Evolutionary conservation across 2,329 filamentous ascomycete genomes (phyloP), one percentile per base, ranked within the genome.

Genomic region (Coniochaeta sp.): DNA sequence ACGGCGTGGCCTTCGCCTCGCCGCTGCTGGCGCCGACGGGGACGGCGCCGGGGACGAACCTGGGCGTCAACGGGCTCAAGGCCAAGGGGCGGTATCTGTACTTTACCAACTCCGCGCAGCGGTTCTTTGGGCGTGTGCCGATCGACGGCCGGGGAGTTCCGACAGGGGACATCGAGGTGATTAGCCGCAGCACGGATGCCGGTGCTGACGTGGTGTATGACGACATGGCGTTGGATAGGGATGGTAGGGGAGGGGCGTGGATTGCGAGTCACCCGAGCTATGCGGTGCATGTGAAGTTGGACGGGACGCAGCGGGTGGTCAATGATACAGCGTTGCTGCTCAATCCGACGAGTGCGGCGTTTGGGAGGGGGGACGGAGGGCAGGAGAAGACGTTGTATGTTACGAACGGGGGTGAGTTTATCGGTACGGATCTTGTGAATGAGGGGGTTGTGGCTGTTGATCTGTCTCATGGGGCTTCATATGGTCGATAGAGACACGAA

Each of bases 61-160:
- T 66, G 4, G 64, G 64, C 4, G 64, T 66, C 42, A 66, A 66
- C 44, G 64, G 64, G 2, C 58, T 66, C 26, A 60, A 58, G n/a
- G 52, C 59, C 2, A 30, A 28, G 26, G 62, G 58, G 1, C 6
- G n/a, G 10, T 36, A 62, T 17, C 12, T 66, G 7, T 66, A 65
- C 58, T 66, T 66, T 36, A 64, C 62, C 54, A 65, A 65, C 59
- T 64, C 62, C 7, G 62, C 62, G 22, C 61, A 60, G 34, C 22
- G 42, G 34, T 60, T 61, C 47, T 61, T 65, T 44, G 64, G 62
- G 1, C 56, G 44, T 12, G 59, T 64, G 3, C 40, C n/a, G 4
- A 30, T 65, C 9, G 59, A 63, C 28, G 14, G 8, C 17, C 26
- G 55, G 3, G 64, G 61, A 0, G 58, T 50, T 34, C n/a, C 57